These are phyloP conservation scores for Clarireedia paspali DNA, from an alignment of 2,329 filamentous ascomycete species.

Conservation along the genomic window DNA sequence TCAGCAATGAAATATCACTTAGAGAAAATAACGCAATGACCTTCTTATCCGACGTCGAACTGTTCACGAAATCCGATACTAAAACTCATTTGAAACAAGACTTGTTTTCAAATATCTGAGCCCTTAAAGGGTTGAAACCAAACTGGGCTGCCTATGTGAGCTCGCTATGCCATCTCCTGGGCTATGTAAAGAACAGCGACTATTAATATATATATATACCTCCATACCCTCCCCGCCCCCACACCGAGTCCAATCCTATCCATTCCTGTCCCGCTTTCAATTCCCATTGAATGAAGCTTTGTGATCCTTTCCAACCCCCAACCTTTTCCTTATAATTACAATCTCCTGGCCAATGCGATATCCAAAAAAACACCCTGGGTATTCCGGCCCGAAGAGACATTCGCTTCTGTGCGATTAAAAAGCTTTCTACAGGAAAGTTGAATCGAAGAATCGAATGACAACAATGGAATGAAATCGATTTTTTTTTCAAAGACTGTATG, in stretches of 20 bases:
- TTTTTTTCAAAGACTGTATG: not conserved
- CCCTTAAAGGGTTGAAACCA: not conserved
- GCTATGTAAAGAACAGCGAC: not conserved
- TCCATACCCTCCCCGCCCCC: not conserved
- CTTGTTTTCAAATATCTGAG: not conserved
- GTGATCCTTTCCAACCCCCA: not conserved
- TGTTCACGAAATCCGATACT: not conserved
- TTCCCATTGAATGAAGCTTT: not conserved
- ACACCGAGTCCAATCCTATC: not conserved
- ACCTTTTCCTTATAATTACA: not conserved
- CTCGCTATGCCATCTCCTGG: not conserved
- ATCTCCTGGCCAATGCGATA: not conserved
- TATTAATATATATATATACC: not conserved
- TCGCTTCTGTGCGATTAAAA: slow-evolving; percentile 1
- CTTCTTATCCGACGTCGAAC: not conserved
- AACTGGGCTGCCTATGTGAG: not conserved
- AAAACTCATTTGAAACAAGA: not conserved
- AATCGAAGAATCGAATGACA: not conserved
- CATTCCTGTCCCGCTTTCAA: not conserved
- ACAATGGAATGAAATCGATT: not conserved
- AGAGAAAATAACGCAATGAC: not conserved
- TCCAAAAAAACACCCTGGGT: slow-evolving; percentile 4
- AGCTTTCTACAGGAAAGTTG: not conserved
- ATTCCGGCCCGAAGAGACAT: slow-evolving; percentile 5
- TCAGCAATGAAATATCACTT: too few species aligned